Evolutionary conservation across 1,139 yeast species (phyloP).

Genomic region (Candida neerlandica): DNA sequence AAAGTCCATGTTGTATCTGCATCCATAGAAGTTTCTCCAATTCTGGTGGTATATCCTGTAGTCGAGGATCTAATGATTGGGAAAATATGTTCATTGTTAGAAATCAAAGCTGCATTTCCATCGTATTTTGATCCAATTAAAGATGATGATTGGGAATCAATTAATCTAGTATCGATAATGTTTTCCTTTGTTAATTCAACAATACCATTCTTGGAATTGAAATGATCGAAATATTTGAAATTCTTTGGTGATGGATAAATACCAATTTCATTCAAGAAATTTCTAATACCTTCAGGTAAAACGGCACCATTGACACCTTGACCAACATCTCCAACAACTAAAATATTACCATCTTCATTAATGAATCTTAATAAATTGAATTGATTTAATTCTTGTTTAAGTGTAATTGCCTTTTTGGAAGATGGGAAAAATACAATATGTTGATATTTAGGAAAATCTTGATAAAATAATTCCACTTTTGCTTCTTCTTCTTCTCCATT

Average conservation of each 20-base stretch:
- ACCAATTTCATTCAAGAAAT: constrained; percentile 78
- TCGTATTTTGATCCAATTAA: constrained; percentile 26
- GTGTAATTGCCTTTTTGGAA: constrained; percentile 34
- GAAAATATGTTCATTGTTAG: constrained; percentile 59
- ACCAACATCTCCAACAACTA: constrained; percentile 55
- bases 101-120: constrained; percentile 46
- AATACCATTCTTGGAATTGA: constrained; percentile 29
- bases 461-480: constrained; percentile 27
- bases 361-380: constrained; percentile 50
- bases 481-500: constrained; percentile 21
- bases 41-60: constrained; percentile 62
- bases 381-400: constrained; percentile 36
- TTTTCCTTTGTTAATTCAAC: constrained; percentile 28
- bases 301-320: constrained; percentile 16
- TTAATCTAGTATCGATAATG: constrained; percentile 26
- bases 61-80: constrained; percentile 74
- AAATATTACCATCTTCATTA: constrained; percentile 70
- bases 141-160: constrained; percentile 13
- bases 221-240: constrained; percentile 68
- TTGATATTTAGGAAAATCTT: constrained; percentile 28
- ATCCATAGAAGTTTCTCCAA: constrained; percentile 32
- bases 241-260: constrained; percentile 82
- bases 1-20: constrained; percentile 70
- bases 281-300: constrained; percentile 69
- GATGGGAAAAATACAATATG: constrained; percentile 45